Evolutionary conservation across 805 yeast genomes (phyloP), one percentile per base, ranked within the genome.

Genomic region (Nakazawaea peltata): DNA sequence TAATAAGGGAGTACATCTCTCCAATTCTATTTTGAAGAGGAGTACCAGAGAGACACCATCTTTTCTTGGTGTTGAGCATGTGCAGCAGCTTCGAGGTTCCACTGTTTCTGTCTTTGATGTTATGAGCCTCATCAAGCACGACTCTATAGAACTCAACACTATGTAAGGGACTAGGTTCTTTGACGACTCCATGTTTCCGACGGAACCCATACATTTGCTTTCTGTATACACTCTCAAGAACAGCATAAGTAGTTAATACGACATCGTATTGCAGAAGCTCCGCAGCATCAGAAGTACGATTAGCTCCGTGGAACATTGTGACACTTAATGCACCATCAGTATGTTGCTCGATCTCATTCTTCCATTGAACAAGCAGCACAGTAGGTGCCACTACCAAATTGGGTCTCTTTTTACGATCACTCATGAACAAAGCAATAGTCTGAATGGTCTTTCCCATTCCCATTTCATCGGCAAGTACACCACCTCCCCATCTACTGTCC

Each of bases 401-500:
- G 8, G 97, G 97, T 9, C 74, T 61, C 44, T 76, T 78, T 0
- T 62, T 49, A 33, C 67, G 52, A 54, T 86, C 94, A 31, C 67
- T 56, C 76, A 88, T 74, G 50, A 92, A 73, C 30, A 92, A 59
- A 0, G 94, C 92, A 42, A 92, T 90, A 26, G 95, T 90, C 59
- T 92, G 98, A 33, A 92, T 88, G 1, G 99, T 92, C 50, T 92
- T 92, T 43, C 99, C 99, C 97, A 92, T 90, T 25, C 99, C 99
- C 99, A 92, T 92, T 58, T 92, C 99, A 63, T 92, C 99, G 4
- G 98, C 97, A 31, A 92, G 63, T 8, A 92, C 80, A 12, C 97
- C 98, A 18, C 98, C 98, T 12, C 71, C 67, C 56, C 81, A 90
- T 28, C 66, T 69, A 17, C 83, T 67, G 16, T 76, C 77, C 51